Evolutionary conservation across 768 basidiomycete species (phyloP).

Genomic region (Lactarius indigo): DNA sequence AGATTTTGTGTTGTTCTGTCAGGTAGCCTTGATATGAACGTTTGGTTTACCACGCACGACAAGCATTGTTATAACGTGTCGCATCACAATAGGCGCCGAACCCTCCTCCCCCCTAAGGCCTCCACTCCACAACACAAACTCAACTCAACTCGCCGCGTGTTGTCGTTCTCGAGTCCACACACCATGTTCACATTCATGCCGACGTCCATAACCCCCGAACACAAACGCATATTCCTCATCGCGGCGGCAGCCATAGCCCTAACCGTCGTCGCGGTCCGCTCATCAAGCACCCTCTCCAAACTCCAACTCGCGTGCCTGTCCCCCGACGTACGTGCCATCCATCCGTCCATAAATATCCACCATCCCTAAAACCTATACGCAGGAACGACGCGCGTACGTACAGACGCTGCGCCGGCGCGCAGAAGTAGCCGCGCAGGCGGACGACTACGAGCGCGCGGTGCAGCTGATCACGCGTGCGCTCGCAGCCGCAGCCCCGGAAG

Average conservation of each 20-base stretch:
- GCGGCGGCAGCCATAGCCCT: not conserved
- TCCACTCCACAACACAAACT: too few species aligned
- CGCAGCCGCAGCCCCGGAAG: constrained; percentile 63
- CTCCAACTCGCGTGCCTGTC: not conserved
- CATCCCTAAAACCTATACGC: not conserved
- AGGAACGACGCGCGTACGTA: constrained; percentile 65
- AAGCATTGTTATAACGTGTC: not conserved
- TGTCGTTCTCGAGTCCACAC: not conserved
- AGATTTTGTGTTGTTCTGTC: not conserved
- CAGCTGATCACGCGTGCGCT: constrained; percentile 73
- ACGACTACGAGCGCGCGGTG: constrained; percentile 52
- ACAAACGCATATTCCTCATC: not conserved
- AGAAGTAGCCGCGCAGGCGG: constrained; percentile 62
- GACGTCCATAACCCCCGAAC: not conserved
- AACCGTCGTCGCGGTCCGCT: not conserved
- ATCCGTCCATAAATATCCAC: not conserved
- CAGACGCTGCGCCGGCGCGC: constrained; percentile 64
- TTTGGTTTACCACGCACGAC: not conserved
- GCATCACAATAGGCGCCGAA: not conserved
- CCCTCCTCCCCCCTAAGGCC: too few species aligned
- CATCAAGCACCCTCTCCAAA: not conserved
- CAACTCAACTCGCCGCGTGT: not conserved
- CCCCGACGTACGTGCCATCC: not conserved
- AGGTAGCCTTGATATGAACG: too few species aligned
- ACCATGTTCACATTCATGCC: not conserved